Conservation (phyloP, 345 rosid genomes). For the Lepidium aucheri region DNA sequence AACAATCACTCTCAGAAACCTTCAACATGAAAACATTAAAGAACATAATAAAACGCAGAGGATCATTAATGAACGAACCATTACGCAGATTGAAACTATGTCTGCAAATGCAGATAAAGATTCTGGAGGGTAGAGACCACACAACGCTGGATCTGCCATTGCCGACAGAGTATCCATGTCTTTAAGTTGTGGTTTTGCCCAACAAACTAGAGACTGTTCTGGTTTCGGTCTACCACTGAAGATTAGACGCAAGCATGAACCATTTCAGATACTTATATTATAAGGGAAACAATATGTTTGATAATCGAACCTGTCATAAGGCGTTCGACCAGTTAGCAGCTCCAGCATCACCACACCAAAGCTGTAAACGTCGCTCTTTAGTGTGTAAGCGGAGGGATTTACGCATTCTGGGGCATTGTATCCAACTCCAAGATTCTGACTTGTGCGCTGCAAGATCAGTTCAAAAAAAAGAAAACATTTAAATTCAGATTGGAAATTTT, state of each 20-base stretch:
- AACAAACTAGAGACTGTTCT: conserved; percentile 70
- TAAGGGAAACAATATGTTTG: neutral
- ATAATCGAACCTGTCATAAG: conserved; percentile 52
- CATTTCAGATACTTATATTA: neutral
- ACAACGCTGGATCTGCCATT: conserved; percentile 88
- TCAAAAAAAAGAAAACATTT: neutral
- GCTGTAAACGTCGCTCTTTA: conserved; percentile 86
- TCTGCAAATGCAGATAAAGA: conserved; percentile 77
- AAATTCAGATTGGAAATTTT: neutral
- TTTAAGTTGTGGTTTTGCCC: conserved; percentile 78
- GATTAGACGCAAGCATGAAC: neutral
- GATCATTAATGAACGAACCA: conserved; percentile 33
- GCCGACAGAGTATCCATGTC: conserved; percentile 52
- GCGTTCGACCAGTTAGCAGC: conserved; percentile 77
- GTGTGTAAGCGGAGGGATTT: conserved; percentile 58
- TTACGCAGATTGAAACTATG: conserved; percentile 69
- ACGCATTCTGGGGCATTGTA: conserved; percentile 95
- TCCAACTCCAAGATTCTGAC: conserved; percentile 85
- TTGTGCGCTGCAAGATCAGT: conserved; percentile 47
- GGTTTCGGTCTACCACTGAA: conserved; percentile 53
- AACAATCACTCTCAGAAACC: neutral
- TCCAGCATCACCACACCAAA: conserved; percentile 97
- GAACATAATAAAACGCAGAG: neutral
- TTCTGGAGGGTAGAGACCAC: conserved; percentile 81
- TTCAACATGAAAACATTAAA: neutral